These are phyloP conservation scores for Xylariaceae sp. DNA, from an alignment of 2,329 filamentous ascomycete genomes.

Conservation along the genomic window DNA sequence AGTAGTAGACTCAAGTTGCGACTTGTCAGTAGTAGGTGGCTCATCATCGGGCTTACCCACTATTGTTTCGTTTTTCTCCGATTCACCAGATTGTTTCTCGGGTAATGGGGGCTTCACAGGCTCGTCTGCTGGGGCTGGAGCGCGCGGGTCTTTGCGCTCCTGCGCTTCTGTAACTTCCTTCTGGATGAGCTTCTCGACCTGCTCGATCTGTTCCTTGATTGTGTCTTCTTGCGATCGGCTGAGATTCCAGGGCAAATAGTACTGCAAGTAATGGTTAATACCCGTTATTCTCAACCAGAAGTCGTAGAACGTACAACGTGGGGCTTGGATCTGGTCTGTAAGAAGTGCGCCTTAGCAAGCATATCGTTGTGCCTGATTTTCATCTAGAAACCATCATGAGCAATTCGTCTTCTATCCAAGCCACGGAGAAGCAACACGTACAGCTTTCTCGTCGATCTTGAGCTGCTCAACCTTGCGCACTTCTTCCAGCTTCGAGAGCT, in stretches of 20 bases:
- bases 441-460: slow-evolving; percentile 69
- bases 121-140: slow-evolving; percentile 34
- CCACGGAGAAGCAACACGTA: slow-evolving; percentile 39
- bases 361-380: slow-evolving; percentile 66
- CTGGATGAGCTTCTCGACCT: slow-evolving; percentile 58
- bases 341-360: slow-evolving; percentile 64
- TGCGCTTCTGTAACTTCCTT: slow-evolving; percentile 62
- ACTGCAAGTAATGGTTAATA: slow-evolving; percentile 46
- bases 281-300: not conserved
- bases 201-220: slow-evolving; percentile 65
- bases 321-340: slow-evolving; percentile 67
- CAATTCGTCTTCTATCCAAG: slow-evolving; percentile 17
- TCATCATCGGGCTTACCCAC: slow-evolving; percentile 42
- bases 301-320: slow-evolving; percentile 55
- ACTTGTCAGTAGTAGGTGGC: slow-evolving; percentile 35
- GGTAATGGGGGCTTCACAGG: slow-evolving; percentile 25
- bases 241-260: slow-evolving; percentile 79
- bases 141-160: slow-evolving; percentile 39
- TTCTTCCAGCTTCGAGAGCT: slow-evolving; percentile 55
- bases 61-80: slow-evolving; percentile 36
- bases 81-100: slow-evolving; percentile 27
- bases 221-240: slow-evolving; percentile 61
- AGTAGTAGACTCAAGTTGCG: slow-evolving; percentile 35
- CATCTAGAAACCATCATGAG: slow-evolving; percentile 52
- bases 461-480: slow-evolving; percentile 65